Evolutionary conservation across 768 basidiomycete genomes (phyloP).

Genomic region (Lentinula sp.): DNA sequence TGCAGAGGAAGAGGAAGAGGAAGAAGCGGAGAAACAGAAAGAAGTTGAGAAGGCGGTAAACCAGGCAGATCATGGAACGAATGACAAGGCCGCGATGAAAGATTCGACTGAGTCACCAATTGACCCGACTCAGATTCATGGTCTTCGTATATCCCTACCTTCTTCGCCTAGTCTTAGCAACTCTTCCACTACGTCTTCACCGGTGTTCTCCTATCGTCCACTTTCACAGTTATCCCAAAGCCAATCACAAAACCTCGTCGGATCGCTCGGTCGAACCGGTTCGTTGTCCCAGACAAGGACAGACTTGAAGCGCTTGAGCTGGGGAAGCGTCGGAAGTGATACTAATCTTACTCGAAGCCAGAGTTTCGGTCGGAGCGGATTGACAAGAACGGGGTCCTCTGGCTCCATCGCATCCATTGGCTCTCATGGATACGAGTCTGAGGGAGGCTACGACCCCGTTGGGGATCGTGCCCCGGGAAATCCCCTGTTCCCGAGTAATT

Average conservation of each 20-base stretch:
- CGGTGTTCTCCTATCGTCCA: not conserved
- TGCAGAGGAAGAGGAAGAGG: constrained; percentile 50
- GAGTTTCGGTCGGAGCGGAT: not conserved
- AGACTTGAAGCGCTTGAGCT: not conserved
- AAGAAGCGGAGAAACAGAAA: constrained; percentile 15
- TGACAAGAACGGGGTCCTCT: constrained; percentile 1
- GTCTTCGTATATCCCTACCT: constrained; percentile 7
- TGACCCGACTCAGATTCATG: constrained; percentile 7
- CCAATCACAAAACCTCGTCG: not conserved
- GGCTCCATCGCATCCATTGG: not conserved
- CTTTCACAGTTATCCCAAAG: not conserved
- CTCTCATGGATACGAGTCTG: constrained; percentile 12
- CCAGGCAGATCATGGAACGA: not conserved
- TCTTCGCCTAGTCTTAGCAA: not conserved
- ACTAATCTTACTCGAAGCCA: not conserved
- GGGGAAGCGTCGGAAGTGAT: not conserved
- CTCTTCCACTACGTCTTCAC: not conserved
- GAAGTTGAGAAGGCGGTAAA: constrained; percentile 13
- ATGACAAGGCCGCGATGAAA: not conserved
- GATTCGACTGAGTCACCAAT: not conserved
- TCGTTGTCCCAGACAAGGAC: not conserved
- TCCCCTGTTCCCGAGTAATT: constrained; percentile 79
- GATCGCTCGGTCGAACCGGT: not conserved
- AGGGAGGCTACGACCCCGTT: constrained; percentile 38
- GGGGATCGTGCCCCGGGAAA: constrained; percentile 65